Conservation (phyloP, 352 stramenopile species). For the Globisporangium polare region DNA sequence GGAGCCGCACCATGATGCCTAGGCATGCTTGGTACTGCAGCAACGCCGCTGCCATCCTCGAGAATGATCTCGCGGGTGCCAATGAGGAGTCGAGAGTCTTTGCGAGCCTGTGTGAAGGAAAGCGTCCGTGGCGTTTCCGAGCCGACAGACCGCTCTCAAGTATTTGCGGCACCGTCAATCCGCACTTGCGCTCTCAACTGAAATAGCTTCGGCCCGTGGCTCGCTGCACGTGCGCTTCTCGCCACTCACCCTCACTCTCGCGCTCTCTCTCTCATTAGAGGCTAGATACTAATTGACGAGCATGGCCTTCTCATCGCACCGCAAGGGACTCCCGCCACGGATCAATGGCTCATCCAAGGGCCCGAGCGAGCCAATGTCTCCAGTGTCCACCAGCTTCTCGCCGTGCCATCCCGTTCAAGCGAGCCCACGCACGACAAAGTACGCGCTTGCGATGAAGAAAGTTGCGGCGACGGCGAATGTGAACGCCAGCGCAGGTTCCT, state of each 20-base stretch:
- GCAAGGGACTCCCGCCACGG: constrained; percentile 3
- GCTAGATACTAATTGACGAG: not conserved
- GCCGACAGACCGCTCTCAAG: not conserved
- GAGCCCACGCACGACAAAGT: constrained; percentile 32
- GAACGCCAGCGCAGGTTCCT: not conserved
- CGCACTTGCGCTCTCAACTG: not conserved
- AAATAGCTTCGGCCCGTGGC: constrained; percentile 4
- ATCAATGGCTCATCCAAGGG: not conserved
- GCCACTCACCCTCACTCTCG: not conserved
- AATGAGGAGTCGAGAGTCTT: too few relatives aligned
- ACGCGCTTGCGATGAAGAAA: constrained; percentile 8
- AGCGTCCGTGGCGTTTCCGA: constrained; percentile 7
- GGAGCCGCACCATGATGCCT: constrained; percentile 73
- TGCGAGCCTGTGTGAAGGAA: not conserved
- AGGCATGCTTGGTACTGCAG: constrained; percentile 73
- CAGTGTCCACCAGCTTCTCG: not conserved
- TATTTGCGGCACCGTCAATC: not conserved
- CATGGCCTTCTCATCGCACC: constrained; percentile 5
- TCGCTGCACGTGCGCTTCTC: not conserved
- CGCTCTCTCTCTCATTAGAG: too few relatives aligned
- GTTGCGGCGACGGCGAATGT: not conserved
- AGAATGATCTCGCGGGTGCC: not conserved
- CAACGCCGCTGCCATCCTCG: constrained; percentile 50
- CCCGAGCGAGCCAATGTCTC: not conserved
- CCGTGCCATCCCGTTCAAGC: not conserved